Base-by-base conservation (phyloP, 306 rosid genomes). In the Vigna radiata region DNA sequence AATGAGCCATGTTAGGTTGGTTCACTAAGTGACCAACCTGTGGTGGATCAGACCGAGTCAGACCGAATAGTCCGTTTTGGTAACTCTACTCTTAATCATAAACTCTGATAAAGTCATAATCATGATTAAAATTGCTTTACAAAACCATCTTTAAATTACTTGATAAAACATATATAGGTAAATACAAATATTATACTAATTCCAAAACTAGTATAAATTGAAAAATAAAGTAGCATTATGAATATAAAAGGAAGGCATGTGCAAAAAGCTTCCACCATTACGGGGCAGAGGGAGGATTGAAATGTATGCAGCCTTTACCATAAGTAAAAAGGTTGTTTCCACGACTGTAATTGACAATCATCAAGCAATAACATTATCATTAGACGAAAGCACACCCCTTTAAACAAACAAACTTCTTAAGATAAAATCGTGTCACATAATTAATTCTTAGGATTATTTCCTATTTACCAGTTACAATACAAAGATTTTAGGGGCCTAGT, bases 401-500 rank as follows among this genome's bases (percentile, higher is more conserved):
- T 68, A 59, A 74, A 75, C 67, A 55, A 59, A 69, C 66, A 77
- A 25, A 58, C 31, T 31, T 60, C 49, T 52, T 23, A 72, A 63
- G 52, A 76, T 46, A 23, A 23, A 80, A 67, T 46, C 25, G 53
- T 54, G 81, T 17, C 46, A 47, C 48, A 65, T 53, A 17, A 69
- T 36, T 55, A 58, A 71, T 27, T 43, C 73, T 59, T 29, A 73
- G 43, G 23, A 61, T 59, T 63, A 16, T 67, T 36, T 37, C 81
- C 63, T 61, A 86, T 59, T 86, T 88, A 96, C 99, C 97, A 8
- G 97, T 96, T 82, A 96, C 96, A 68, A 96, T 96, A 78, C 98
- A 92, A 36, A 96, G 91, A 85, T 86, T 92, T 83, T 97, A 19
- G 97, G 71, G 90, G 91, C 70, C 68, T 88, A 27, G 99, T 92